Conservation (phyloP, 129 eudicot species). For the Pulicaria dysenterica region DNA sequence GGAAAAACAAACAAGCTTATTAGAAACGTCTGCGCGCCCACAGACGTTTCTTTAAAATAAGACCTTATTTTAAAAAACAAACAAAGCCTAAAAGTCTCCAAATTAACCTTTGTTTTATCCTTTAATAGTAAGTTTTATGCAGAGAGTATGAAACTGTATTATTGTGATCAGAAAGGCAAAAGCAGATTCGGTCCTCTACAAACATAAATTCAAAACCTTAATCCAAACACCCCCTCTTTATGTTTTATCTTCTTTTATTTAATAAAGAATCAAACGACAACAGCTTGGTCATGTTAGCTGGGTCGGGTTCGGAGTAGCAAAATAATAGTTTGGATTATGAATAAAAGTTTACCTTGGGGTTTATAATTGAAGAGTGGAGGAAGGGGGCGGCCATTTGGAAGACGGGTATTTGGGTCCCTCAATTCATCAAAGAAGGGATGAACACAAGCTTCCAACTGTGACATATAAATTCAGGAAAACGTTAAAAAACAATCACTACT, state of each 20-base stretch:
- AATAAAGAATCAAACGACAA: background rate
- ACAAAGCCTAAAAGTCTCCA: background rate
- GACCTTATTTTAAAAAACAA: no score
- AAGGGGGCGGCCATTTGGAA: conserved; percentile 96
- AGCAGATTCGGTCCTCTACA: background rate
- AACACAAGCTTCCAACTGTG: conserved; percentile 95
- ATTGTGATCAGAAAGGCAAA: background rate
- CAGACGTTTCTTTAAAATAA: no score
- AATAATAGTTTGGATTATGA: background rate
- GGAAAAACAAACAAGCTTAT: no score
- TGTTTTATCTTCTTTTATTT: conserved; percentile 2
- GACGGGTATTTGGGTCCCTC: conserved; percentile 89
- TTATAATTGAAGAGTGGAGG: conserved; percentile 94
- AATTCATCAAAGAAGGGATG: conserved; percentile 98
- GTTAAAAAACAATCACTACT: background rate
- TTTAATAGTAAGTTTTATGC: background rate
- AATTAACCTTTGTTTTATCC: background rate
- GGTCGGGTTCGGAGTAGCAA: background rate
- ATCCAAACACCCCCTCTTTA: background rate
- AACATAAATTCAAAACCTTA: background rate
- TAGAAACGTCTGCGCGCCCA: no score
- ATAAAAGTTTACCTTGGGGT: conserved; percentile 59
- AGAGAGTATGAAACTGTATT: background rate
- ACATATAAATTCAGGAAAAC: background rate
- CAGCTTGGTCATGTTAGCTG: background rate